These are phyloP conservation scores for Fraxinus americana DNA, from an alignment of 257 asterid genomes.

Conservation along the genomic window DNA sequence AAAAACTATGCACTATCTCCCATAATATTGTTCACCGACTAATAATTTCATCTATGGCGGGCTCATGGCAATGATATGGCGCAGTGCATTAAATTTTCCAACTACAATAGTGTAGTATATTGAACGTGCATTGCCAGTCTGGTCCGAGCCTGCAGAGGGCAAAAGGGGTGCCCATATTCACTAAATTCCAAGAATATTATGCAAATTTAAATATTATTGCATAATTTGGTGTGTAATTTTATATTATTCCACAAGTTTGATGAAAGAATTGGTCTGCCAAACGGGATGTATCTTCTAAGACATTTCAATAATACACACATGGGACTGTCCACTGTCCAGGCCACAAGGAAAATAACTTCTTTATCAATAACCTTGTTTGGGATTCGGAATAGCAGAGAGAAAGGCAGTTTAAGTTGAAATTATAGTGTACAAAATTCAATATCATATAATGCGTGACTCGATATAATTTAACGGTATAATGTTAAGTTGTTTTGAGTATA, in stretches of 20 bases:
- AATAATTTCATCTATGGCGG: slow-evolving; percentile 21
- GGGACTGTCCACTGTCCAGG: slow-evolving; percentile 39
- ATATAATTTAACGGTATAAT: too few relatives aligned
- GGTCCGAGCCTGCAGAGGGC: slow-evolving; percentile 4
- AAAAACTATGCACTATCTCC: too few relatives aligned
- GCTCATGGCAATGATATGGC: neutral
- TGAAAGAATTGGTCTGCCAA: slow-evolving; percentile 39
- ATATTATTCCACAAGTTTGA: slow-evolving; percentile 12
- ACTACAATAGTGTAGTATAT: slow-evolving; percentile 20
- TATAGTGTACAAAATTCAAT: too few relatives aligned
- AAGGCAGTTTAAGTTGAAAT: too few relatives aligned
- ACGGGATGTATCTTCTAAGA: slow-evolving; percentile 32
- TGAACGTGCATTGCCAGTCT: slow-evolving; percentile 5
- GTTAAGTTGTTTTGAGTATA: too few relatives aligned
- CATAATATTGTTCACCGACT: neutral
- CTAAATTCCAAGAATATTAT: slow-evolving; percentile 25
- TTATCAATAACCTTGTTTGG: neutral
- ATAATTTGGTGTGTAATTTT: slow-evolving; percentile 21
- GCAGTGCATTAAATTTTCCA: slow-evolving; percentile 39
- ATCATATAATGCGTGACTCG: too few relatives aligned
- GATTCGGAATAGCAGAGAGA: neutral
- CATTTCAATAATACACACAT: slow-evolving; percentile 66
- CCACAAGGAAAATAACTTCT: neutral
- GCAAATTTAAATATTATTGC: neutral
- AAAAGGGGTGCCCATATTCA: slow-evolving; percentile 12